A percentile compares a stretch with the other conserved stretches of the same genome.
phyloP scores from a whole-genome alignment of 2,329 filamentous ascomycete genomes.

The Fusarium protoensiforme region DNA sequence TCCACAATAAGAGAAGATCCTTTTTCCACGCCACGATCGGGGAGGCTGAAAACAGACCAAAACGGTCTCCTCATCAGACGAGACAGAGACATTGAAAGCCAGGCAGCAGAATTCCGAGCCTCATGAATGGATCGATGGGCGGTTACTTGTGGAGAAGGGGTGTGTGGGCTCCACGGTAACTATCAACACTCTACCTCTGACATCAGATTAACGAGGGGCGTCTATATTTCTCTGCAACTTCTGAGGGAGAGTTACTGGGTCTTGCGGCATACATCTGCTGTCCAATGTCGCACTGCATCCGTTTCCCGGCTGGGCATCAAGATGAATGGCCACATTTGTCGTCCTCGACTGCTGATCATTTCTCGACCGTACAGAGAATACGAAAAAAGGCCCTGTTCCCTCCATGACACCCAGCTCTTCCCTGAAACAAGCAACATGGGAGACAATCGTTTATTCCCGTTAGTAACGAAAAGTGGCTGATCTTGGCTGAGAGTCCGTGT shows the following conservation, averaged over 20 bases:
- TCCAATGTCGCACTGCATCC: neutral
- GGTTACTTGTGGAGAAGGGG: too few relatives aligned
- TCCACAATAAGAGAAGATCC: neutral
- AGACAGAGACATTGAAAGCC: neutral
- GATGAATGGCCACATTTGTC: neutral
- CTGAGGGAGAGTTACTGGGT: neutral
- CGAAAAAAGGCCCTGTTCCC: neutral
- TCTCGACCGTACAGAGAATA: neutral
- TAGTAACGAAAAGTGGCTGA: neutral
- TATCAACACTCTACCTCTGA: neutral
- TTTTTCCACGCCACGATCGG: neutral
- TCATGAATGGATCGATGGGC: constrained; percentile 45
- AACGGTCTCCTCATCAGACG: neutral
- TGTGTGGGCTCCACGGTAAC: neutral
- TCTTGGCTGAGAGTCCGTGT: neutral
- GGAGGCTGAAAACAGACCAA: neutral
- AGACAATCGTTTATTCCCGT: neutral
- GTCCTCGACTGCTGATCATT: neutral
- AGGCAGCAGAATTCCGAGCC: constrained; percentile 47
- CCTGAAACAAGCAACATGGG: neutral
- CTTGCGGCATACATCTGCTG: neutral
- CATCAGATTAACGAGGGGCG: neutral
- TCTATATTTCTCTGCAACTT: neutral
- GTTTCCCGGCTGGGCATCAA: neutral
- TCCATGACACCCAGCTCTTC: neutral